Evolutionary conservation across 495 filamentous ascomycete genomes (phyloP).

Genomic region (Daldinia bambusicola): DNA sequence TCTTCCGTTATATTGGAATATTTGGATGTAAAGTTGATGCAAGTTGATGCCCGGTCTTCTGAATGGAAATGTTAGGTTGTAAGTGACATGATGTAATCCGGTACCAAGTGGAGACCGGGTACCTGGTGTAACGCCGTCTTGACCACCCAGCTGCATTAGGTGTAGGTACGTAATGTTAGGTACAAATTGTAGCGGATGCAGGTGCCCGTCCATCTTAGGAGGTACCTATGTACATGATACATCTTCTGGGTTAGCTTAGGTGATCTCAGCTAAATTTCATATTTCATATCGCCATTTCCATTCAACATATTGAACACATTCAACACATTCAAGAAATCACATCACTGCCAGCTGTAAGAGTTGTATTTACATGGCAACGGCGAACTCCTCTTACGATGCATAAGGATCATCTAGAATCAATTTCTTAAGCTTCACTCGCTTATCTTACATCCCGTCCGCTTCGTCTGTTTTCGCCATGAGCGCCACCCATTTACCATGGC

Average conservation of each 20-base stretch:
- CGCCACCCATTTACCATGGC: slow-evolving; percentile 44
- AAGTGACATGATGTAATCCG: not conserved
- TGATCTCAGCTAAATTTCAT: slow-evolving; percentile 10
- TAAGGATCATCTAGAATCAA: not conserved
- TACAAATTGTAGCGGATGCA: no score
- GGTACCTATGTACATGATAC: no score
- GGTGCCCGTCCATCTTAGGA: no score
- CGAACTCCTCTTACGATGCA: slow-evolving; percentile 6
- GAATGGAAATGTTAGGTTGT: not conserved
- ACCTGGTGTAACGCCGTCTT: not conserved
- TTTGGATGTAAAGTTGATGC: not conserved
- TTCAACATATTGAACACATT: not conserved
- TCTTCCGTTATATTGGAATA: not conserved
- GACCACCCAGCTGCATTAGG: not conserved
- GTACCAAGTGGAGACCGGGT: not conserved
- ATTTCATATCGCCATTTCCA: slow-evolving; percentile 5
- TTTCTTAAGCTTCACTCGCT: not conserved
- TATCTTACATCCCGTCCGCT: not conserved
- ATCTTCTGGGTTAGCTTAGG: not conserved
- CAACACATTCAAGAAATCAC: not conserved
- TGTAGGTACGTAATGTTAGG: not conserved
- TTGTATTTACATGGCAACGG: not conserved
- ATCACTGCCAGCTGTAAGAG: not conserved
- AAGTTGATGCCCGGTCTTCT: no score
- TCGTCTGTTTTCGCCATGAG: slow-evolving; percentile 37